A percentile compares a stretch with the other conserved stretches of the same genome.
phyloP scores from a whole-genome alignment of 179 eudicot genomes.

The Beta corolliflora region DNA sequence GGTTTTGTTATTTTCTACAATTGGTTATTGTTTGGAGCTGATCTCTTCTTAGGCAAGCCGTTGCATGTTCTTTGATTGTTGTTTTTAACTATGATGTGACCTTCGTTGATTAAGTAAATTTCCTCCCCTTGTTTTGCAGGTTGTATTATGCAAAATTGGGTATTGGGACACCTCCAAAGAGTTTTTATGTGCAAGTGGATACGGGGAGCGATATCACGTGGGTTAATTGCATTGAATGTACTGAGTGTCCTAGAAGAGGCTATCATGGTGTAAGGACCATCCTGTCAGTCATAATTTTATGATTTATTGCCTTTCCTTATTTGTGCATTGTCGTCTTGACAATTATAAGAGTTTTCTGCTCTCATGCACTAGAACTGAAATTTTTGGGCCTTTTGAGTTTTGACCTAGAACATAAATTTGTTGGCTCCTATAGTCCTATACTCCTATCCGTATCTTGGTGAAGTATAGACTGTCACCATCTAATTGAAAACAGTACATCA shows the following conservation, averaged over 20 bases:
- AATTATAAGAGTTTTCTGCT: neutral
- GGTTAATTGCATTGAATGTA: slow-evolving; percentile 49
- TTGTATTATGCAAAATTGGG: slow-evolving; percentile 46
- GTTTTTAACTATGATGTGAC: neutral
- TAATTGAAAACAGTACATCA: neutral
- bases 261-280: slow-evolving; percentile 43
- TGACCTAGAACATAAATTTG: neutral
- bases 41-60: neutral
- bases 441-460: neutral
- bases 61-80: neutral
- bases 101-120: neutral
- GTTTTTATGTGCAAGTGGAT: slow-evolving; percentile 51
- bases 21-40: neutral
- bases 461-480: no score
- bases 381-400: neutral
- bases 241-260: slow-evolving; percentile 46
- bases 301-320: neutral
- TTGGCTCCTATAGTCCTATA: neutral
- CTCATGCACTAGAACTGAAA: neutral
- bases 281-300: no score
- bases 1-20: neutral
- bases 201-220: slow-evolving; percentile 45
- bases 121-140: slow-evolving; percentile 22
- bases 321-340: no score
- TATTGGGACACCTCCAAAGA: slow-evolving; percentile 46